phyloP scores from a whole-genome alignment of 371 early-diverging fungal species.

The Dichotomocladium elegans region DNA sequence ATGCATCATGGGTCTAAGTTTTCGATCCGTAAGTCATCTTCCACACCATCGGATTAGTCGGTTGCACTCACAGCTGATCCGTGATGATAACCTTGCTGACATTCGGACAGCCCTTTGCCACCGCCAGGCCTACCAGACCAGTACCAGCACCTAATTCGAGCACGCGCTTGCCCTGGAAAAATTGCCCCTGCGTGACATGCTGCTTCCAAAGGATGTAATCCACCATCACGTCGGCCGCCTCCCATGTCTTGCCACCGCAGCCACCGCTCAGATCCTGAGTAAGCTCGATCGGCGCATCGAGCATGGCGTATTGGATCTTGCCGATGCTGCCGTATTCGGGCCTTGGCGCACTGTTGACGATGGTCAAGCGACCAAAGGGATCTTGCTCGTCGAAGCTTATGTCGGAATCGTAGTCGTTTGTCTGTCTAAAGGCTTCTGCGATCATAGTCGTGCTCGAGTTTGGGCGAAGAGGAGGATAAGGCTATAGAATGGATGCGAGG shows the following conservation, averaged over 20 bases:
- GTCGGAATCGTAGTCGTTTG: slow-evolving; percentile 4
- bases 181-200: background rate
- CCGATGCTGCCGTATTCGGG: slow-evolving; percentile 1
- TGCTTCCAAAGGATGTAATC: slow-evolving; percentile 41
- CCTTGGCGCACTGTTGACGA: slow-evolving; percentile 1
- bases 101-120: slow-evolving; percentile 27
- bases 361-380: slow-evolving; percentile 4
- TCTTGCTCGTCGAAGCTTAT: slow-evolving; percentile 3
- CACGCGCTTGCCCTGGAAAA: slow-evolving; percentile 19
- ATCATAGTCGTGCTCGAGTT: background rate
- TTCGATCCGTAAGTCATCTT: background rate
- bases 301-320: background rate
- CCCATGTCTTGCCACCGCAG: slow-evolving; percentile 50
- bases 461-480: background rate
- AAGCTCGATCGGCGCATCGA: slow-evolving; percentile 10
- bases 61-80: slow-evolving; percentile 34
- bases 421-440: background rate
- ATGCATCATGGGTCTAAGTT: slow-evolving; percentile 32
- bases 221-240: slow-evolving; percentile 40
- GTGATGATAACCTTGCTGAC: slow-evolving; percentile 31
- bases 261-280: slow-evolving; percentile 41
- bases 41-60: no score
- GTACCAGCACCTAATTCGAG: slow-evolving; percentile 47
- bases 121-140: slow-evolving; percentile 41
- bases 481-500: background rate